Conservation (phyloP, 306 rosid species). For the Gillenia trifoliata region DNA sequence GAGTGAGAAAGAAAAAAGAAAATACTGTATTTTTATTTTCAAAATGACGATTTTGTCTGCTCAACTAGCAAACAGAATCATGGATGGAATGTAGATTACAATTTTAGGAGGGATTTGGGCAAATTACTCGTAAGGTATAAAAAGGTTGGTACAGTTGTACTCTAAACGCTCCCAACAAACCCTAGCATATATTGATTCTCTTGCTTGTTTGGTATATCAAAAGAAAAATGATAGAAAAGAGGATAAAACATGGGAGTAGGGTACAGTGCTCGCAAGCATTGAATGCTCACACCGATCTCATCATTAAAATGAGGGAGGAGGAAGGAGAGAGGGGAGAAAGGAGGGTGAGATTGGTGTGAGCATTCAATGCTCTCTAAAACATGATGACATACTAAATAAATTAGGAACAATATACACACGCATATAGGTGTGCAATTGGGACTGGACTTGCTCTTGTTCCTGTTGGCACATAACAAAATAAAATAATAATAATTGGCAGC, state of each 20-base stretch:
- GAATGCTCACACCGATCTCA: neutral
- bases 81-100: too few relatives aligned
- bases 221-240: neutral
- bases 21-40: too few relatives aligned
- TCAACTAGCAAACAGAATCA: too few relatives aligned
- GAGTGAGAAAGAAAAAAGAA: too few relatives aligned
- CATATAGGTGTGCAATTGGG: neutral
- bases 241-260: neutral
- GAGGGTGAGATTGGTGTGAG: too few relatives aligned
- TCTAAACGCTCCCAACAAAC: neutral
- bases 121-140: neutral
- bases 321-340: too few relatives aligned
- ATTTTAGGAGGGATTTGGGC: too few relatives aligned
- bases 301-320: too few relatives aligned
- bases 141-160: neutral
- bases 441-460: neutral
- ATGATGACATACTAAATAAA: neutral
- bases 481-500: neutral
- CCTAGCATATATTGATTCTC: neutral
- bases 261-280: too few relatives aligned
- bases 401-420: neutral
- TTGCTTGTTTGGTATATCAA: neutral
- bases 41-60: too few relatives aligned
- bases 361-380: too few relatives aligned
- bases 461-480: neutral